phyloP scores from a whole-genome alignment of 352 stramenopile species.

The Phytophthora ramorum region DNA sequence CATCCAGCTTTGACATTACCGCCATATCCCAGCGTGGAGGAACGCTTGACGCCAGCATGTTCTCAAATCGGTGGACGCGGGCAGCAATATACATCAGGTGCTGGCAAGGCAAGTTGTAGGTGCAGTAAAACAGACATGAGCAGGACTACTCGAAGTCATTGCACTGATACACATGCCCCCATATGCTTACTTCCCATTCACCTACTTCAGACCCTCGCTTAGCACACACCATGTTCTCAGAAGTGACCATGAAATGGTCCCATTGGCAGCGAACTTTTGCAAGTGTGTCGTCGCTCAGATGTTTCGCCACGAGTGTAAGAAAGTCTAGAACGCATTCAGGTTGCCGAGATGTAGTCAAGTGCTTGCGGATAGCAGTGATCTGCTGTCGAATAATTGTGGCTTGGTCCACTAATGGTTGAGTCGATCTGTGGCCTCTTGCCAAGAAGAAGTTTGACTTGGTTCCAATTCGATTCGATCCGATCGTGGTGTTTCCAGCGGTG shows the following conservation, averaged over 20 bases:
- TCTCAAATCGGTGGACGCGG: not conserved
- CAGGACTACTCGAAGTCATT: not conserved
- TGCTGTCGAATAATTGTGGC: too few relatives aligned
- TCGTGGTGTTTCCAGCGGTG: constrained; percentile 16
- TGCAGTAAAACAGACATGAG: not conserved
- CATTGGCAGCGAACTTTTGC: constrained; percentile 1
- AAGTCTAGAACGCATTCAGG: too few relatives aligned
- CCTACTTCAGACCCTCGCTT: too few relatives aligned
- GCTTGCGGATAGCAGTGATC: too few relatives aligned
- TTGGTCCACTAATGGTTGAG: not conserved
- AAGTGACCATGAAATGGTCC: not conserved
- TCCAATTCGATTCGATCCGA: constrained; percentile 19
- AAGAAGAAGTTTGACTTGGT: constrained; percentile 8
- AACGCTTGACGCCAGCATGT: not conserved
- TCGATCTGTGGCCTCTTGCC: too few relatives aligned
- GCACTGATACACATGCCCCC: too few relatives aligned
- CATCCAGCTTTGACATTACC: not conserved
- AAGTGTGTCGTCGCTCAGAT: not conserved
- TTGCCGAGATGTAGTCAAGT: too few relatives aligned
- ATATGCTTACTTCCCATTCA: too few relatives aligned
- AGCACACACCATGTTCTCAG: too few relatives aligned
- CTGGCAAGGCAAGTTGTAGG: not conserved
- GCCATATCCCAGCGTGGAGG: not conserved
- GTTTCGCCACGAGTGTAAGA: not conserved
- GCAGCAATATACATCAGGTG: not conserved